Evolutionary conservation across 2,329 filamentous ascomycete species (phyloP), one percentile per base, ranked within the genome.

Genomic region (Septoria petroselini): DNA sequence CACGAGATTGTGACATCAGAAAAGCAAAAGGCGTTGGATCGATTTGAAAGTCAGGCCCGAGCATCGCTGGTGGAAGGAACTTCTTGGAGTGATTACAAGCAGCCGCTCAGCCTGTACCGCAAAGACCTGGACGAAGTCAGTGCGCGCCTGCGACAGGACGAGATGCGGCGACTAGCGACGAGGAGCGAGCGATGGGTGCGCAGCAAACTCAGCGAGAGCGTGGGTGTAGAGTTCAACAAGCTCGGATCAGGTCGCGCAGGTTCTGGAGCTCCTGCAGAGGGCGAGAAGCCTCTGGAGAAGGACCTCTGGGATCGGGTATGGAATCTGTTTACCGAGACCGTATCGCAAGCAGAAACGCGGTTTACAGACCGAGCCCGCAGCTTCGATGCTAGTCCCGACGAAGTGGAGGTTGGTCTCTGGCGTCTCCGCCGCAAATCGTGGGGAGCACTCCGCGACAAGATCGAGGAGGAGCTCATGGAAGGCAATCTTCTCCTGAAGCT

Each of bases 391-490:
- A 94, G 84, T 62, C 77, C 86, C 48, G 89, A 91, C 33, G 93
- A 98, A 72, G 89, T 95, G 15, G 86, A 94, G 54, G 82, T 96
- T 47, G 93, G 93, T 14, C 77, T 95, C 15, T 98, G 93, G 91
- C 83, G 91, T 49, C 73, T 98, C 58, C 84, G 91, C 52, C 83
- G 91, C 57, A 97, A 97, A 77, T 93, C 88, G 54, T 98, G 93
- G 93, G 85, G 85, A 33, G 91, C 91, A 11, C 76, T 98, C 54
- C 82, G 88, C 38, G 85, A 89, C 52, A 93, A 88, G 75, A 86
- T 98, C 55, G 91, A 97, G 29, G 93, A 98, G 66, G 93, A 98
- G 71, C 88, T 96, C 66, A 95, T 95, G 83, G 93, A 97, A 72
- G 91, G 91, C 63, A 98, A 97, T 66, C 83, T 98, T 46, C 75